phyloP scores from a whole-genome alignment of 371 early-diverging fungal species.

The Rhizopus arrhizus region DNA sequence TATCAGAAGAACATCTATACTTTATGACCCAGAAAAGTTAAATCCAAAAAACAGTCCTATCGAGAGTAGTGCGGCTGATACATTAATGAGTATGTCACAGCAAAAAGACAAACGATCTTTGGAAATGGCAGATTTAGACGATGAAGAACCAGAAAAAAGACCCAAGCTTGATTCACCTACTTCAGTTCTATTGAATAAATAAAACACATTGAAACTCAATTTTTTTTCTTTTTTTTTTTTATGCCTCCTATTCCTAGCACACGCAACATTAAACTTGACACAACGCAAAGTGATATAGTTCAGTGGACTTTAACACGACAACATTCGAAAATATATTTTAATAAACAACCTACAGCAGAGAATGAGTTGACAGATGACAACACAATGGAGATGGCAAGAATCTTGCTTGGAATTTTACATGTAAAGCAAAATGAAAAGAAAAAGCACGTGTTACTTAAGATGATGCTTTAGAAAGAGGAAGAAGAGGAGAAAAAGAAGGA shows the following conservation, averaged over 20 bases:
- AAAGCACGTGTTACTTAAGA: too few species aligned
- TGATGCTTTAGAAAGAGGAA: neutral
- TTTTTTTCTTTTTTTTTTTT: neutral
- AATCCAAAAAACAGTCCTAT: too few species aligned
- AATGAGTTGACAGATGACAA: neutral
- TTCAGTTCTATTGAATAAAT: too few species aligned
- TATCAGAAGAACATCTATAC: too few species aligned
- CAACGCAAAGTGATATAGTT: conserved; percentile 11
- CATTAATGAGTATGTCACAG: too few species aligned
- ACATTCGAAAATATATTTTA: neutral
- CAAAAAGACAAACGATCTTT: too few species aligned
- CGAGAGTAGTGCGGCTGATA: too few species aligned
- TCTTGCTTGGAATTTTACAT: neutral
- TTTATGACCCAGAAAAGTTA: too few species aligned
- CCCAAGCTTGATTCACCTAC: too few species aligned
- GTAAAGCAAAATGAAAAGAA: neutral
- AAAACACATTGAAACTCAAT: conserved; percentile 14
- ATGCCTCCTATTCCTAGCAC: conserved; percentile 18
- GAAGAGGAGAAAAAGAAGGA: neutral
- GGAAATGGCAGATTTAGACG: too few species aligned
- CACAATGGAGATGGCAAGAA: conserved; percentile 5
- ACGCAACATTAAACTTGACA: conserved; percentile 7
- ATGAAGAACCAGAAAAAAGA: too few species aligned
- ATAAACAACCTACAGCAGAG: neutral
- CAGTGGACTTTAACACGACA: conserved; percentile 23